Evolutionary conservation across 2,329 filamentous ascomycete species (phyloP), one percentile per base, ranked within the genome.

Genomic region (Graphilbum ipis-grandicollis): DNA sequence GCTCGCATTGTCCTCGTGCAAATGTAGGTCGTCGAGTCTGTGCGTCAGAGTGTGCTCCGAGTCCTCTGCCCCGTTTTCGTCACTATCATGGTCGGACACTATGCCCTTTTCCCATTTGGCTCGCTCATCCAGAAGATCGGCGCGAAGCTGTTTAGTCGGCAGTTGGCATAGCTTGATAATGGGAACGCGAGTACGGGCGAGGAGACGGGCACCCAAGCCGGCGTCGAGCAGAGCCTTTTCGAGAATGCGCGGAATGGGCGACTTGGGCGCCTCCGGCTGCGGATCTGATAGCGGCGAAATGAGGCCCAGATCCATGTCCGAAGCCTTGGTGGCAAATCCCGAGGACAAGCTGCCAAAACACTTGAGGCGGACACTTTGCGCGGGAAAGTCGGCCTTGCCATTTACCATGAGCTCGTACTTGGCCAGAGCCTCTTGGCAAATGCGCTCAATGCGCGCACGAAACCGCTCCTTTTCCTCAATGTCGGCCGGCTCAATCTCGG

Each of bases 251-350:
- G 83, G 83, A 38, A 90, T 75, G 1, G 67, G 62, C 5, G 72
- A 76, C 23, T 66, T 65, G 14, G 64, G 52, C 13, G 61, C 60
- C 42, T 72, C 65, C 3, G 66, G 63, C 36, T 67, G 60, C 32
- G 66, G 57, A 17, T 55, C 50, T 2, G 78, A 77, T 34, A 65
- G 56, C 4, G 70, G 71, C 2, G 80, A 78, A 5, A 90, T 60
- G 25, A 93, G 67, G 9, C 78, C 80, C 22, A 93, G 68, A 54
- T 94, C 86, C 78, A 93, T 84, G 49, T 93, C 85, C 2, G 85
- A 88, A n/a, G 75, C 73, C 47, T 80, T 80, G 10, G 81, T 84
- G 4, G 82, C 86, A 56, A 93, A 93, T 0, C 85, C 85, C 12
- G 84, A 86, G 17, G 72, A 71, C 33, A 92, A 63, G 51, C 84